Evolutionary conservation across 2,329 filamentous ascomycete species (phyloP).

Genomic region (Calonectria pseudoreteaudii): DNA sequence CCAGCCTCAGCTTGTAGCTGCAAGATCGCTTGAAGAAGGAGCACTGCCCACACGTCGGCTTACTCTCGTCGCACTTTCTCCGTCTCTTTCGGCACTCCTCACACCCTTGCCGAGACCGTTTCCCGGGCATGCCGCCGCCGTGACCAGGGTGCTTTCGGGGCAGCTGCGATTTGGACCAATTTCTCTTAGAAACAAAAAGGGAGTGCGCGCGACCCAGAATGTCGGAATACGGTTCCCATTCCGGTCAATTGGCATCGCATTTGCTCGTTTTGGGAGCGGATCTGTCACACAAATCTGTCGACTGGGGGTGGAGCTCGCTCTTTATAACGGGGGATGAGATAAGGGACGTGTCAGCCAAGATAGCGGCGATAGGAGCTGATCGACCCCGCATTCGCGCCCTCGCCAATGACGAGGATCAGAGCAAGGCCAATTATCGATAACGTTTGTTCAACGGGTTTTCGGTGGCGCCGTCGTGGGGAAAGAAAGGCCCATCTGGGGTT

Average conservation of each 20-base stretch:
- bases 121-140: slow-evolving; percentile 33
- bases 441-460: background rate
- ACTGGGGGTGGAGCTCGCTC: slow-evolving; percentile 13
- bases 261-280: slow-evolving; percentile 5
- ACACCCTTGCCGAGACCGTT: slow-evolving; percentile 43
- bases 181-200: background rate
- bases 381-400: background rate
- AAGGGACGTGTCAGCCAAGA: background rate
- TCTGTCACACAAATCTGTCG: slow-evolving; percentile 12
- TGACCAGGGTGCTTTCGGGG: background rate
- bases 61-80: slow-evolving; percentile 44
- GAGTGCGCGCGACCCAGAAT: background rate
- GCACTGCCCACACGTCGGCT: slow-evolving; percentile 42
- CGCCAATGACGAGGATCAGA: background rate
- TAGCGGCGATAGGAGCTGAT: slow-evolving; percentile 4
- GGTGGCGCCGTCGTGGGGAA: background rate
- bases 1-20: slow-evolving; percentile 38
- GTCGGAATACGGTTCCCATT: background rate
- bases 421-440: background rate
- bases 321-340: slow-evolving; percentile 18
- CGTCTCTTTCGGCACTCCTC: slow-evolving; percentile 44
- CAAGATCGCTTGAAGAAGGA: slow-evolving; percentile 30
- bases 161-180: background rate
- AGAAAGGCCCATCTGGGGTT: background rate
- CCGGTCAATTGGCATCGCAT: slow-evolving; percentile 10